phyloP scores from a whole-genome alignment of 148 eudicot species.

The Talinum fruticosum region DNA sequence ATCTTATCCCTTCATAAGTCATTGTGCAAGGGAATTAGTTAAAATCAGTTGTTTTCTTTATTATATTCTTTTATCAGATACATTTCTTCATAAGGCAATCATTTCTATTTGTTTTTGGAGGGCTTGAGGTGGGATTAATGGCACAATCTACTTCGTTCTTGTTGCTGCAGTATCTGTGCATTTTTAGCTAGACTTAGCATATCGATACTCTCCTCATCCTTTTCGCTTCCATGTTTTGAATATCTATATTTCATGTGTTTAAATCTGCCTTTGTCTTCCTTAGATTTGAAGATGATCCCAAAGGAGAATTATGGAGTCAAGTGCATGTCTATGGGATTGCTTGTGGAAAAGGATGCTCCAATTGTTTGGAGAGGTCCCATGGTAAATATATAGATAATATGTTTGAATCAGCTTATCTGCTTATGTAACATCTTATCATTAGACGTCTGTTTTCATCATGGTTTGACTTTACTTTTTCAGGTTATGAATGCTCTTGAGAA shows the following conservation, averaged over 20 bases:
- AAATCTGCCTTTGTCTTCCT: not conserved
- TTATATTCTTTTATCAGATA: not conserved
- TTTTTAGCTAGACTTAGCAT: too few species aligned
- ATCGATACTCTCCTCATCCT: not conserved
- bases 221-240: not conserved
- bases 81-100: not conserved
- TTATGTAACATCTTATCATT: not conserved
- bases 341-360: slow-evolving; percentile 79
- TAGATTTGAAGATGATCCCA: slow-evolving; percentile 90
- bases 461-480: slow-evolving; percentile 39
- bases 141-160: not conserved
- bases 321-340: slow-evolving; percentile 97
- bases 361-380: slow-evolving; percentile 99
- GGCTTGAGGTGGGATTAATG: not conserved
- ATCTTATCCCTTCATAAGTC: not conserved
- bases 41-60: not conserved
- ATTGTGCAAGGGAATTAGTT: not conserved
- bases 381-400: slow-evolving; percentile 39
- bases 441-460: slow-evolving; percentile 10
- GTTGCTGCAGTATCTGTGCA: too few species aligned
- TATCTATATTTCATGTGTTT: not conserved
- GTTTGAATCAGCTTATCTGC: slow-evolving; percentile 17
- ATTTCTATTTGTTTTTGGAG: not conserved
- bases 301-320: slow-evolving; percentile 80
- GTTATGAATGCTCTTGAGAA: slow-evolving; percentile 98